These are phyloP conservation scores for Lentinula guzmanii DNA, from an alignment of 768 basidiomycete species.

Conservation along the genomic window DNA sequence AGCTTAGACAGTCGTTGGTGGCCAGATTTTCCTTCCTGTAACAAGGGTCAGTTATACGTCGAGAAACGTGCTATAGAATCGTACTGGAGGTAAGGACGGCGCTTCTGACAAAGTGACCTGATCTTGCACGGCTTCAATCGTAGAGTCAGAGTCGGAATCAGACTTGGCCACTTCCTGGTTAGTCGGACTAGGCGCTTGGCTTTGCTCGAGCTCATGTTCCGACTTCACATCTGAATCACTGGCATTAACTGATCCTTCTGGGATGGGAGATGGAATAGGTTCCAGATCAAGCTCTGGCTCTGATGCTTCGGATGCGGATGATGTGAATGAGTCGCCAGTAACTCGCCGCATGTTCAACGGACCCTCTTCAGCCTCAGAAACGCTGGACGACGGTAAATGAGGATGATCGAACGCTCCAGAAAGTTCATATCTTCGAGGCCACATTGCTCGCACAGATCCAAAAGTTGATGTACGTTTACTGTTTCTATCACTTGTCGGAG, in stretches of 20 bases:
- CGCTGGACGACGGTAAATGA: constrained; percentile 55
- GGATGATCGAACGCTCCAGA: constrained; percentile 45
- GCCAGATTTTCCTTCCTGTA: constrained; percentile 15
- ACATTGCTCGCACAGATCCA: constrained; percentile 65
- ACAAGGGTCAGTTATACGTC: neutral
- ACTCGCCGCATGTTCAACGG: constrained; percentile 37
- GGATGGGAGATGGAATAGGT: constrained; percentile 10
- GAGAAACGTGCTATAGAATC: constrained; percentile 6
- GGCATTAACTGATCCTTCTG: neutral
- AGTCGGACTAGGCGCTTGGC: neutral
- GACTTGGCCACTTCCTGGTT: constrained; percentile 29
- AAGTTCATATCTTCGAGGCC: constrained; percentile 59
- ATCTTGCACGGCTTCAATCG: constrained; percentile 52
- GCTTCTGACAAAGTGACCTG: constrained; percentile 10
- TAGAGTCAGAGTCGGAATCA: constrained; percentile 79
- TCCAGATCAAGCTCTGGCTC: constrained; percentile 46
- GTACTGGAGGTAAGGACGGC: constrained; percentile 20
- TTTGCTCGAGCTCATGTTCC: neutral
- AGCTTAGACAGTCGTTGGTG: constrained; percentile 46
- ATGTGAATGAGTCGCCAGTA: constrained; percentile 51
- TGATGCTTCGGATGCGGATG: constrained; percentile 69
- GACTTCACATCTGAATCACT: constrained; percentile 7
- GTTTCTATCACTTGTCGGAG: constrained; percentile 40
- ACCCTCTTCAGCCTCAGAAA: constrained; percentile 72
- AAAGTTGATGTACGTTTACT: constrained; percentile 58